phyloP scores from a whole-genome alignment of 305 asterid species.

The Plantago rigida region DNA sequence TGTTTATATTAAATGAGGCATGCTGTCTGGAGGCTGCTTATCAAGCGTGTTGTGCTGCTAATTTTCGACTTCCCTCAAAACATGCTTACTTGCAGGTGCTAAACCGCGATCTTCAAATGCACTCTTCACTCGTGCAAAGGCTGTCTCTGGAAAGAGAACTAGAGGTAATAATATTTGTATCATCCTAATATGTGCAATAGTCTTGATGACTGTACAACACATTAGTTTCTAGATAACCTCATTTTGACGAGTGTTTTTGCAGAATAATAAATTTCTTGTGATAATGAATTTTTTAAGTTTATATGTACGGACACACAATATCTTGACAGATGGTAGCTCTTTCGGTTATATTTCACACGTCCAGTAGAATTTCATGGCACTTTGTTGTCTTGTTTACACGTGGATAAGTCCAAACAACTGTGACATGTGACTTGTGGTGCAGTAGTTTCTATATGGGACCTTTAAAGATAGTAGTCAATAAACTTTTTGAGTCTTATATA shows the following conservation, averaged over 20 bases:
- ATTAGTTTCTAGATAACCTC: not conserved
- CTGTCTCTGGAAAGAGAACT: slow-evolving; percentile 70
- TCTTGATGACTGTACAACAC: not conserved
- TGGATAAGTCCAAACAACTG: not conserved
- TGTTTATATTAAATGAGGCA: too few relatives aligned
- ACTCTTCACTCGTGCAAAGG: slow-evolving; percentile 72
- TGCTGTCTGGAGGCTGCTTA: too few relatives aligned
- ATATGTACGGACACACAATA: not conserved
- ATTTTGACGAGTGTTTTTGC: not conserved
- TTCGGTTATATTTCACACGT: not conserved
- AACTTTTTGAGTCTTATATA: too few relatives aligned
- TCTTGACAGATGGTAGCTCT: not conserved
- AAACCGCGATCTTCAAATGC: slow-evolving; percentile 53
- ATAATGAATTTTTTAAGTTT: not conserved
- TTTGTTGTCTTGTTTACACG: not conserved
- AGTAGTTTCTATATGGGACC: too few relatives aligned
- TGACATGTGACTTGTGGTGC: not conserved
- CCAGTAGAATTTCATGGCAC: not conserved
- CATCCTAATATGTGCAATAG: slow-evolving; percentile 6
- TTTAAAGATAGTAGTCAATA: too few relatives aligned
- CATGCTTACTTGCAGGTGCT: slow-evolving; percentile 42
- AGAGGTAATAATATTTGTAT: slow-evolving; percentile 40
- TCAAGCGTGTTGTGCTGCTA: too few relatives aligned
- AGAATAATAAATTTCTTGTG: not conserved
- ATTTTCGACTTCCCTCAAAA: not conserved